Conservation (phyloP, 83 land plant genomes). For the Picea engelmannii region DNA sequence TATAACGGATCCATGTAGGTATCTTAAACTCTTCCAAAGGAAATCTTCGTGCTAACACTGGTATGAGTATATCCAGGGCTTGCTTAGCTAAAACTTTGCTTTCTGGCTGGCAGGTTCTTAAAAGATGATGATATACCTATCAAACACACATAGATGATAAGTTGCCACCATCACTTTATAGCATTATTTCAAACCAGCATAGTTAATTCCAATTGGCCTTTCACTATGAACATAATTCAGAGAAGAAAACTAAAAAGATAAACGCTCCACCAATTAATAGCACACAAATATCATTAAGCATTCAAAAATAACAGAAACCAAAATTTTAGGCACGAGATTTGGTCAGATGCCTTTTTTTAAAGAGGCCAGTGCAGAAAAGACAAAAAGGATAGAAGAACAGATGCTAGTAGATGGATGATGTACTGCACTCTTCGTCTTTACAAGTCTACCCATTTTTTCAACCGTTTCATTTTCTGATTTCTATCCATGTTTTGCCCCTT, state of each 20-base stretch:
- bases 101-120: conserved; percentile 97
- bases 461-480: neutral
- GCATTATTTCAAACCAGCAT: neutral
- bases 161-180: conserved; percentile 1
- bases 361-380: neutral
- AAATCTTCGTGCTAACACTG: conserved; percentile 88
- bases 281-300: neutral
- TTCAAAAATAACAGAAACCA: neutral
- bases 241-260: neutral
- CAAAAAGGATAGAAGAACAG: neutral
- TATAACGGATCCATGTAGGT: conserved; percentile 99
- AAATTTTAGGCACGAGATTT: neutral
- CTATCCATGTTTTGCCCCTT: neutral
- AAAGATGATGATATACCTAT: conserved; percentile 94
- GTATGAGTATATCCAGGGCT: conserved; percentile 98
- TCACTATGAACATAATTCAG: neutral
- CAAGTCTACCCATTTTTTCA: neutral
- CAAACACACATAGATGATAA: neutral
- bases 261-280: neutral
- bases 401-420: neutral
- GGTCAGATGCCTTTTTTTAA: neutral
- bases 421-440: neutral
- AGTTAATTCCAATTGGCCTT: neutral
- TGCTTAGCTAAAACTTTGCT: conserved; percentile 91
- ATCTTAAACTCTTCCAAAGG: conserved; percentile 85